A percentile compares a stretch with the other conserved stretches of the same genome.
phyloP scores from a whole-genome alignment of 2,329 filamentous ascomycete genomes.

The Penicillium sp. region DNA sequence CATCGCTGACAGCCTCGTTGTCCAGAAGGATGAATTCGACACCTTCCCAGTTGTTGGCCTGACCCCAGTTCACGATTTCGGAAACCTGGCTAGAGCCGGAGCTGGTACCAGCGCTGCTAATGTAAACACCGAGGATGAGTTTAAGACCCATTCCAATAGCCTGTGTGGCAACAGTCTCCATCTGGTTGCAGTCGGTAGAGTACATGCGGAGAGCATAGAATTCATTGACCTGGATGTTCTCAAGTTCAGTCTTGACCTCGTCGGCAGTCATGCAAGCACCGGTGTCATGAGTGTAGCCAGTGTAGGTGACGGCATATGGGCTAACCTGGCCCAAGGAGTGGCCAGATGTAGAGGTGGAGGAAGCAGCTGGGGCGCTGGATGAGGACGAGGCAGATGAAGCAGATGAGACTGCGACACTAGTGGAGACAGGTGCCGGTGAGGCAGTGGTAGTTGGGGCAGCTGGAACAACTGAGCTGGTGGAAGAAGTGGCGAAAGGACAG shows the following conservation, averaged over 20 bases:
- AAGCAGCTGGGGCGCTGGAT: conserved; percentile 19
- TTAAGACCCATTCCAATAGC: conserved; percentile 64
- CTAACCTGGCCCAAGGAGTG: conserved; percentile 23
- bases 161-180: conserved; percentile 69
- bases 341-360: conserved; percentile 24
- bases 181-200: conserved; percentile 83
- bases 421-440: conserved; percentile 17
- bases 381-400: conserved; percentile 18
- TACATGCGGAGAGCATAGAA: conserved; percentile 77
- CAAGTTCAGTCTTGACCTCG: conserved; percentile 60
- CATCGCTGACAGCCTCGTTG: conserved; percentile 85
- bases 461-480: conserved; percentile 19
- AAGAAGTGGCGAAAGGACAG: conserved; percentile 61
- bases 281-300: conserved; percentile 59
- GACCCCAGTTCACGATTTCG: conserved; percentile 66
- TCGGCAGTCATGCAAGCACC: conserved; percentile 60
- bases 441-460: conserved; percentile 22
- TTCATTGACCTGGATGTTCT: conserved; percentile 59
- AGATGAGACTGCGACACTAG: conserved; percentile 23
- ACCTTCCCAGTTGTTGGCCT: conserved; percentile 57
- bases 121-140: conserved; percentile 84
- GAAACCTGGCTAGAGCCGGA: conserved; percentile 69
- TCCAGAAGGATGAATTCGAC: conserved; percentile 80
- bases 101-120: conserved; percentile 59
- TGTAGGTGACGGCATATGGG: conserved; percentile 76